These are phyloP conservation scores for Backusella sp. DNA, from an alignment of 192 early-diverging fungal species.

Conservation along the genomic window DNA sequence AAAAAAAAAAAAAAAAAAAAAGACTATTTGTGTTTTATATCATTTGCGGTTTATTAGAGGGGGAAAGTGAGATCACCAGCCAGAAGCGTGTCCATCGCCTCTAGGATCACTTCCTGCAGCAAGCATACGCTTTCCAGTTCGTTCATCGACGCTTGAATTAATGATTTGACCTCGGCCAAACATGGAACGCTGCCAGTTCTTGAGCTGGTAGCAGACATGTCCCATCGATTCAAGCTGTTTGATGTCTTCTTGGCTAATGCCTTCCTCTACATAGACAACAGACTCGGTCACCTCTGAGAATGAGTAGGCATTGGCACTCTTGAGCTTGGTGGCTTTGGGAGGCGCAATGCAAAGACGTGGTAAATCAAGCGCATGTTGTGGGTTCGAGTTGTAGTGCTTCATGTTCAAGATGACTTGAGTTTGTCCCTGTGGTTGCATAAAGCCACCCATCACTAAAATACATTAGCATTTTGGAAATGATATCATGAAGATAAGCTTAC, in stretches of 20 bases:
- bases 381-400: constrained; percentile 51
- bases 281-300: constrained; percentile 24
- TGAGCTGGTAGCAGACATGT: constrained; percentile 50
- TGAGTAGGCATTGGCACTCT: constrained; percentile 16
- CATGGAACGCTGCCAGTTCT: constrained; percentile 44
- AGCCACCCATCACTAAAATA: constrained; percentile 65
- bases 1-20: background rate
- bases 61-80: constrained; percentile 36
- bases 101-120: constrained; percentile 58
- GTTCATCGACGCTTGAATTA: constrained; percentile 33
- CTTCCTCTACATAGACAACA: constrained; percentile 64
- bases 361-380: constrained; percentile 67
- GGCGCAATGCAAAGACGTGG: constrained; percentile 66
- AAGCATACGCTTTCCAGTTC: constrained; percentile 42
- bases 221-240: constrained; percentile 53
- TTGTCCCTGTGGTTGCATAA: constrained; percentile 86
- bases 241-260: constrained; percentile 42
- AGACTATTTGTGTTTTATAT: background rate
- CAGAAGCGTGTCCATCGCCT: constrained; percentile 56
- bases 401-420: constrained; percentile 75
- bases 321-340: constrained; percentile 16
- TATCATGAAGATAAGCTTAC: background rate
- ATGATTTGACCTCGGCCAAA: constrained; percentile 83
- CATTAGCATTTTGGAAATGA: background rate
- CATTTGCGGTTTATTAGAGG: background rate